Evolutionary conservation across 129 eudicot species (phyloP), one percentile per base, ranked within the genome.

Genomic region (Apium graveolens): DNA sequence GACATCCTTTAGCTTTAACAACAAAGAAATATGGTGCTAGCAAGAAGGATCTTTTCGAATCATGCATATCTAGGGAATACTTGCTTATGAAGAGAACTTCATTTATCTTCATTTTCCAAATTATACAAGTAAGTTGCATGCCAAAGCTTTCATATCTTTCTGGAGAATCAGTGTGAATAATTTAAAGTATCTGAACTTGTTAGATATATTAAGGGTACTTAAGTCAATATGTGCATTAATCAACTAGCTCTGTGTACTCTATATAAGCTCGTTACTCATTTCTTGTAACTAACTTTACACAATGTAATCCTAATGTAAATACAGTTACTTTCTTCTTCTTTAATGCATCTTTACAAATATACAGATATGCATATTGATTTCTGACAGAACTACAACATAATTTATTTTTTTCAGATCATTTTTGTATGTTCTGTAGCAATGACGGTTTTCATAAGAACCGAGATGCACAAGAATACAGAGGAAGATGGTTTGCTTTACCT

Each of bases 81-180:
- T 82, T 95, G 41, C 88, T 95, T n/a, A 95, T 92, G 95, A 92
- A 88, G 89, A 86, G 99, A 79, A 95, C 90, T 74, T 85, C 91
- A 13, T 92, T 95, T 51, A 87, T 95, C 81, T 90, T 88, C 76
- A 83, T 88, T 57, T 95, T 95, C 89, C 92, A 90, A 86, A 75
- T 86, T 84, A 76, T 85, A 49, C 91, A 85, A 78, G 89, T 89
- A 37, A 75, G 83, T 78, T 66, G 44, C 42, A 32, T 34, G 27
- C 9, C 10, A 11, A 37, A 70, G 26, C 73, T 8, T 70, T 37
- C 1, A 14, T 32, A 26, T 32, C 44, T 69, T 13, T 12, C 70
- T 8, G 37, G 5, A 34, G 16, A 13, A 29, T 29, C 3, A 14
- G 39, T 68, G 41, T 68, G 38, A 32, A 37, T 37, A 16, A 7